These are phyloP conservation scores for Cyberlindnera veronae DNA, from an alignment of 805 yeast species.

Conservation along the genomic window DNA sequence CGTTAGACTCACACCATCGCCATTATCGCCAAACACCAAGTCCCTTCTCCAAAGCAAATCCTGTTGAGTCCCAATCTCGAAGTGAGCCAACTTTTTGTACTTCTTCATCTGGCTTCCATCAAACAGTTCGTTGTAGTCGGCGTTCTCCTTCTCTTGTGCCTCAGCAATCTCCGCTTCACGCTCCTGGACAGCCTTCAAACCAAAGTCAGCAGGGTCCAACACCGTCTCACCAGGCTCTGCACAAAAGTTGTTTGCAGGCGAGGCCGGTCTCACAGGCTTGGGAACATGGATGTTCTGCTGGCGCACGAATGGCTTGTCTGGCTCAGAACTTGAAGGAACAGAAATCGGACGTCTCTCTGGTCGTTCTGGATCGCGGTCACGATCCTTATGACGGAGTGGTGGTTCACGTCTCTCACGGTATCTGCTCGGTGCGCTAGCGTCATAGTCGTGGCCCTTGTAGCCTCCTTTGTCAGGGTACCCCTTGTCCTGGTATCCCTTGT, in stretches of 20 bases:
- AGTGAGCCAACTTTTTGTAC: conserved; percentile 10
- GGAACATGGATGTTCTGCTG: not conserved
- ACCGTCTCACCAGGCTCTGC: not conserved
- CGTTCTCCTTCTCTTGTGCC: not conserved
- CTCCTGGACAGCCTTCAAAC: conserved; percentile 1
- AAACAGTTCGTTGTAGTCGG: not conserved
- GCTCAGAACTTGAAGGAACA: too few species aligned
- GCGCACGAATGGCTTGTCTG: not conserved
- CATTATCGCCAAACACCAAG: conserved; percentile 5
- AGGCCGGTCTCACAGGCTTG: conserved; percentile 1
- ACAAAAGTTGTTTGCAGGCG: conserved; percentile 8
- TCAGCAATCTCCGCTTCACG: not conserved
- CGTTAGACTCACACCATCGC: conserved; percentile 7
- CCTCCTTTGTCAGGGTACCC: not conserved
- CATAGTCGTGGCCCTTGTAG: not conserved
- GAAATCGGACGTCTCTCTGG: not conserved
- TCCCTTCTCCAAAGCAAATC: conserved; percentile 15
- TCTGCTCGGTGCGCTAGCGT: not conserved
- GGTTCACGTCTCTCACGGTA: not conserved
- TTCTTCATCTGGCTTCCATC: conserved; percentile 6
- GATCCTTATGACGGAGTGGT: not conserved
- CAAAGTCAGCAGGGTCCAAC: conserved; percentile 6
- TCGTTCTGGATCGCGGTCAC: not conserved
- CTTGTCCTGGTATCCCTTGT: not conserved
- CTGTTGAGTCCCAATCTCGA: conserved; percentile 10